These are phyloP conservation scores for Phylloporus sp. DNA, from an alignment of 768 basidiomycete species.

Conservation along the genomic window DNA sequence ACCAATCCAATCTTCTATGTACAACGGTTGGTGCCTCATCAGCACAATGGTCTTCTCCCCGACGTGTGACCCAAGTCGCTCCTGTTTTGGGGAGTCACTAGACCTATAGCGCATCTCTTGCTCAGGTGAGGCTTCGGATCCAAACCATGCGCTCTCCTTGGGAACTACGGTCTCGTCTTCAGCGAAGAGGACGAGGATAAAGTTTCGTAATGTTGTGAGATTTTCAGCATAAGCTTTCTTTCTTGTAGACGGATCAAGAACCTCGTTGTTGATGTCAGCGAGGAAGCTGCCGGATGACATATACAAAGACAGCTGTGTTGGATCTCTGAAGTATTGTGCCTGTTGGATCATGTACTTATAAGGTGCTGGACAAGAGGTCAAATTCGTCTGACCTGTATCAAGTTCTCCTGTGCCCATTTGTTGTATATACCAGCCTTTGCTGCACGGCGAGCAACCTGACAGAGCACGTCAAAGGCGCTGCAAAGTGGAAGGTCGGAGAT, in stretches of 20 bases:
- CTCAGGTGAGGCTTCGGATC: constrained; percentile 51
- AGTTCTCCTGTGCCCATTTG: constrained; percentile 70
- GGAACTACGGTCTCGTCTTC: constrained; percentile 77
- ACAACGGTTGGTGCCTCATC: constrained; percentile 70
- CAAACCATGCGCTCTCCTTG: constrained; percentile 86
- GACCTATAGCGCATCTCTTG: constrained; percentile 23
- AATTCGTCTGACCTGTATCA: constrained; percentile 55
- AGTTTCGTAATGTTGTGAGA: constrained; percentile 55
- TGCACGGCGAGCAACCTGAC: constrained; percentile 61
- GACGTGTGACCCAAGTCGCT: constrained; percentile 1
- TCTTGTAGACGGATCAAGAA: constrained; percentile 36
- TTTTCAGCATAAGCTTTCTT: constrained; percentile 61
- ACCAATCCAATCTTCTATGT: constrained; percentile 80
- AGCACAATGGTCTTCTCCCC: constrained; percentile 48
- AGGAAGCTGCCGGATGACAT: constrained; percentile 63
- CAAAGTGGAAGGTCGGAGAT: constrained; percentile 73
- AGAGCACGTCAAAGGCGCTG: constrained; percentile 59
- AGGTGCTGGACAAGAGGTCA: not conserved
- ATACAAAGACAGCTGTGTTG: constrained; percentile 54
- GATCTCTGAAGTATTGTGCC: constrained; percentile 88
- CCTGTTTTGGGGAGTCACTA: constrained; percentile 10
- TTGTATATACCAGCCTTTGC: constrained; percentile 64
- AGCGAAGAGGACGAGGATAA: constrained; percentile 72
- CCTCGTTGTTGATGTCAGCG: constrained; percentile 76
- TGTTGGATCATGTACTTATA: constrained; percentile 25